Percentiles rank a stretch among this genome's conserved stretches.
Evolutionary conservation across 2,329 filamentous ascomycete species (phyloP).

Genomic region (Cladophialophora carrionii): DNA sequence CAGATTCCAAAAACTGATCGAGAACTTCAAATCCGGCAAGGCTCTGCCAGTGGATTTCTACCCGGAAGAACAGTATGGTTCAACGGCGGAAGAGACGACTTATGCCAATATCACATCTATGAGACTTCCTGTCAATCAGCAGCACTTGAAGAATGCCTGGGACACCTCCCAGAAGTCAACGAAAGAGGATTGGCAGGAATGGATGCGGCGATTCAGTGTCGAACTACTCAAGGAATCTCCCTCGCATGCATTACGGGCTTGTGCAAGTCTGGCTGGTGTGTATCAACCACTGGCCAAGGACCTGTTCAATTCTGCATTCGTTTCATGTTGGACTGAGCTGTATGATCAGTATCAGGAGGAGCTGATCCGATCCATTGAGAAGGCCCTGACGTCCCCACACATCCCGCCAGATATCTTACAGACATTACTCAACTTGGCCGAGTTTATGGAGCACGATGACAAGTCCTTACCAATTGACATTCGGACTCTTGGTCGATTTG

Average conservation of each 20-base stretch:
- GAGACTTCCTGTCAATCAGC: conserved; percentile 94
- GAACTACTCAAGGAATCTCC: conserved; percentile 93
- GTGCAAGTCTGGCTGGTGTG: conserved; percentile 84
- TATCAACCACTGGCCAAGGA: conserved; percentile 90
- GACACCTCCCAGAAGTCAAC: conserved; percentile 96
- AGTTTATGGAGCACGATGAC: conserved; percentile 99
- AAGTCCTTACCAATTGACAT: conserved; percentile 98
- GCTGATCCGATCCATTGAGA: conserved; percentile 91
- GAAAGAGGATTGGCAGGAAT: conserved; percentile 98
- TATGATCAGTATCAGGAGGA: conserved; percentile 98
- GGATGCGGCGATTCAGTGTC: conserved; percentile 95
- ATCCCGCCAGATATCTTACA: conserved; percentile 95
- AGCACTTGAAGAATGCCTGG: conserved; percentile 96
- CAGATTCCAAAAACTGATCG: conserved; percentile 90
- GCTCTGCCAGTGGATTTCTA: conserved; percentile 93
- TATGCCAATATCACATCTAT: conserved; percentile 59
- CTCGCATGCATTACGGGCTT: conserved; percentile 90
- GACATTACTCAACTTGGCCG: conserved; percentile 89
- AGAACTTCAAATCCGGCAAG: conserved; percentile 92
- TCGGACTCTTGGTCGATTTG: conserved; percentile 87
- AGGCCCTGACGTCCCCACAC: conserved; percentile 90
- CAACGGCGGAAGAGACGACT: conserved; percentile 71
- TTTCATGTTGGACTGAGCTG: conserved; percentile 97
- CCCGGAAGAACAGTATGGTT: conserved; percentile 77
- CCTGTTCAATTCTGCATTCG: conserved; percentile 97